Percentiles rank a stretch among this genome's conserved stretches.
Conservation (phyloP, 1,284 basidiomycete genomes). For the Heterobasidion irregulare region DNA sequence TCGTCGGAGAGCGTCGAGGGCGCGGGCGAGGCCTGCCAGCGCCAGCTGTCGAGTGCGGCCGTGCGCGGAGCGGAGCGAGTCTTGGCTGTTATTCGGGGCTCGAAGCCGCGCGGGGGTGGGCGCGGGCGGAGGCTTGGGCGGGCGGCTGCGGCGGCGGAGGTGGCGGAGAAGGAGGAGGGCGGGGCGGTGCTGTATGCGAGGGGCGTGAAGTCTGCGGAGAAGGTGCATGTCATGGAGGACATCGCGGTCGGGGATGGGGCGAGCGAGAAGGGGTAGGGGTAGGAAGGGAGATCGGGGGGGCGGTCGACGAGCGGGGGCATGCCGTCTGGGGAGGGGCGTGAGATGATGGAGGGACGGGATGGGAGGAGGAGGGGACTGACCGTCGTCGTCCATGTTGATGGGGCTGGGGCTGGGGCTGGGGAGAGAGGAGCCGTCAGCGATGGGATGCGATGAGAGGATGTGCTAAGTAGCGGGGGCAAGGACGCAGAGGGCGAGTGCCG, state of each 20-base stretch:
- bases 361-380: conserved; percentile 15
- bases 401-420: no score
- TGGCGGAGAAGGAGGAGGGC: not conserved
- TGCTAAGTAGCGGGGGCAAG: not conserved
- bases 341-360: conserved; percentile 11
- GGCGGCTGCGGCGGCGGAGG: not conserved
- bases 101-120: not conserved
- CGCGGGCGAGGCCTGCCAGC: not conserved
- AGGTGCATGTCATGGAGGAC: conserved; percentile 33
- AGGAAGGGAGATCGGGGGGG: conserved; percentile 18
- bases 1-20: not conserved
- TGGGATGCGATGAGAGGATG: not conserved
- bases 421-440: not conserved
- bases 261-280: conserved; percentile 14
- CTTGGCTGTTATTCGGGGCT: no score
- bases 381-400: conserved; percentile 17
- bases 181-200: conserved; percentile 22
- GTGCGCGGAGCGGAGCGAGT: no score
- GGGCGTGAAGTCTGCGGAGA: conserved; percentile 36
- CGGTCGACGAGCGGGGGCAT: conserved; percentile 45
- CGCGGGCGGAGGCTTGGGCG: no score
- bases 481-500: conserved; percentile 5
- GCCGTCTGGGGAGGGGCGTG: conserved; percentile 8
- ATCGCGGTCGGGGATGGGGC: not conserved
- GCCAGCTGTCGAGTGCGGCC: not conserved